These are phyloP conservation scores for Eutypa lata DNA, from an alignment of 2,329 filamentous ascomycete genomes.

Conservation along the genomic window DNA sequence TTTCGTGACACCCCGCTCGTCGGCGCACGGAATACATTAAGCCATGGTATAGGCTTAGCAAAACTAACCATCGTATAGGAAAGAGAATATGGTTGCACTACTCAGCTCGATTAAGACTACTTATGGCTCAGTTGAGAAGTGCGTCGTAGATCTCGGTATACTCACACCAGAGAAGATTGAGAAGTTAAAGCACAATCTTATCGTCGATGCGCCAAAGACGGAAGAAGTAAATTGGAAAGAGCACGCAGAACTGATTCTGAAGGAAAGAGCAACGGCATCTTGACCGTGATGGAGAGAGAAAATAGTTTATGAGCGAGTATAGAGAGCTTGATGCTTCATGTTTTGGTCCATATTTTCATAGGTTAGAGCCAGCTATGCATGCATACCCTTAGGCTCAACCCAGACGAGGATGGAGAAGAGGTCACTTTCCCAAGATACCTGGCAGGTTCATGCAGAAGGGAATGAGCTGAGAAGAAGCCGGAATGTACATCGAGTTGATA, in stretches of 20 bases:
- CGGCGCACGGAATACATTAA: neutral
- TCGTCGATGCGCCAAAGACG: constrained; percentile 17
- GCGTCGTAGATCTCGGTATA: constrained; percentile 57
- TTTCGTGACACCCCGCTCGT: neutral
- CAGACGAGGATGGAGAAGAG: too few species aligned
- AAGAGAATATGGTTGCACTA: constrained; percentile 46
- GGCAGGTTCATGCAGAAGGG: too few species aligned
- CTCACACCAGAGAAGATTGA: constrained; percentile 53
- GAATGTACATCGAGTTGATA: too few species aligned
- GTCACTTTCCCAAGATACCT: too few species aligned
- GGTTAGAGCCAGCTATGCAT: too few species aligned
- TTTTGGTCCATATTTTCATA: too few species aligned
- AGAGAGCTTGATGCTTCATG: too few species aligned
- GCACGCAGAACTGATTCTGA: neutral
- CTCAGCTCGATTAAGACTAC: constrained; percentile 53
- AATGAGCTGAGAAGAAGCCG: too few species aligned
- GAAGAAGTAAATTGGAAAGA: neutral
- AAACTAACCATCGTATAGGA: constrained; percentile 27
- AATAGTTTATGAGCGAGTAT: too few species aligned
- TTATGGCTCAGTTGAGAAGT: constrained; percentile 63
- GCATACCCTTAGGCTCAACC: too few species aligned
- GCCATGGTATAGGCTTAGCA: too few species aligned
- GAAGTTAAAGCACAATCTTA: constrained; percentile 25
- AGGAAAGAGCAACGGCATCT: neutral
- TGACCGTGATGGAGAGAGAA: too few species aligned